These are phyloP conservation scores for Cucumis melo DNA, from an alignment of 306 rosid species.

Conservation along the genomic window DNA sequence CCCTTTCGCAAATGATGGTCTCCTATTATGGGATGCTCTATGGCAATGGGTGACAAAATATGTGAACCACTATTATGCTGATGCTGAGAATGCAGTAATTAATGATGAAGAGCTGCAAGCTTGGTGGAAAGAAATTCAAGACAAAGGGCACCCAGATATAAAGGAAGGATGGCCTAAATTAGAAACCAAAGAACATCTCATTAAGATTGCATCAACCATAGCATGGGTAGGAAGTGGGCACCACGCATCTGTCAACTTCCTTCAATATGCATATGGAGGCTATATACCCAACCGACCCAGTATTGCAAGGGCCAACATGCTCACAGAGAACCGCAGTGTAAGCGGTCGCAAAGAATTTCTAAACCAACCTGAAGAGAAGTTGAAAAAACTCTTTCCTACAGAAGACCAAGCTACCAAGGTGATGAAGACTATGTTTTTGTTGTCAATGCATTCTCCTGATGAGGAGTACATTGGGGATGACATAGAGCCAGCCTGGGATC, in stretches of 20 bases:
- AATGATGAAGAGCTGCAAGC: conserved; percentile 49
- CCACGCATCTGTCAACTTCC: conserved; percentile 66
- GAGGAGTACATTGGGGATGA: conserved; percentile 62
- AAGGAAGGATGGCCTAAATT: conserved; percentile 55
- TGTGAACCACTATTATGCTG: conserved; percentile 39
- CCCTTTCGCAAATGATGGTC: conserved; percentile 65
- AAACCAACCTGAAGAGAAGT: conserved; percentile 28
- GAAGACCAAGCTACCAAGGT: conserved; percentile 41
- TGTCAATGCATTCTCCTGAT: conserved; percentile 62
- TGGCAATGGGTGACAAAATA: conserved; percentile 46
- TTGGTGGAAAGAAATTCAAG: conserved; percentile 68
- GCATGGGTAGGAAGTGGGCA: conserved; percentile 58
- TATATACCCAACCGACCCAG: conserved; percentile 61
- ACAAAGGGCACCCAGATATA: conserved; percentile 48
- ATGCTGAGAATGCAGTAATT: conserved; percentile 10
- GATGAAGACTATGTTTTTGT: conserved; percentile 38
- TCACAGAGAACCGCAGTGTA: conserved; percentile 35
- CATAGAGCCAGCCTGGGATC: conserved; percentile 51
- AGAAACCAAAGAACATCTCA: conserved; percentile 5
- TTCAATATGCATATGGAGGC: conserved; percentile 46
- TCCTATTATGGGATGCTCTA: conserved; percentile 45
- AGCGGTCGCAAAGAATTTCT: no score
- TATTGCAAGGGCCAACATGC: conserved; percentile 45
- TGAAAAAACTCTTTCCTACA: conserved; percentile 26
- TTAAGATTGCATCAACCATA: conserved; percentile 26